A percentile compares a stretch with the other conserved stretches of the same genome.
Evolutionary conservation across 768 basidiomycete species (phyloP).

Genomic region (Podaxis sp.): DNA sequence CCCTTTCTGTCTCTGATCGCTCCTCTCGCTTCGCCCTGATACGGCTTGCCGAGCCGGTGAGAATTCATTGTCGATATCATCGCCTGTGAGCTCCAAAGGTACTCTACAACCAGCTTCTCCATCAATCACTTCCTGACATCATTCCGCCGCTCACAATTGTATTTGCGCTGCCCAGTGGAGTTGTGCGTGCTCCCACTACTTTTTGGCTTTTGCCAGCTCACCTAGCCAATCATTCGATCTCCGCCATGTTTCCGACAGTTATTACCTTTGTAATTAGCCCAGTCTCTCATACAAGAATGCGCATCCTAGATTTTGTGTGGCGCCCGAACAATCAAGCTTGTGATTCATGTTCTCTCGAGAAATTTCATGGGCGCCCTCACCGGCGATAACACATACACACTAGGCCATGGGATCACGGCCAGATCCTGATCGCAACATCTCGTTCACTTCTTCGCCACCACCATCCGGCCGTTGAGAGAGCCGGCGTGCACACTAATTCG

Average conservation of each 20-base stretch:
- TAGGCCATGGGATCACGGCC: slow-evolving; percentile 2
- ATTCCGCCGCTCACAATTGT: slow-evolving; percentile 12
- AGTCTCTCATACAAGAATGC: not conserved
- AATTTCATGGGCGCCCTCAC: slow-evolving; percentile 6
- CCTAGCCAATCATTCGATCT: not conserved
- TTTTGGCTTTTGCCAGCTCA: slow-evolving; percentile 1
- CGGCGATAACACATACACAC: slow-evolving; percentile 3
- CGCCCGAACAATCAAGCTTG: not conserved
- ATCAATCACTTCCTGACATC: slow-evolving; percentile 17
- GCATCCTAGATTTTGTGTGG: not conserved
- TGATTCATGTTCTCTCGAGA: slow-evolving; percentile 2
- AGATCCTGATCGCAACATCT: slow-evolving; percentile 6
- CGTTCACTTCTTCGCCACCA: slow-evolving; percentile 6
- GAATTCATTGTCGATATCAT: slow-evolving; percentile 13
- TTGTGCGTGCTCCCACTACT: slow-evolving; percentile 8
- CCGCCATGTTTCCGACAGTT: not conserved
- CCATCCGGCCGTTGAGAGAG: slow-evolving; percentile 7
- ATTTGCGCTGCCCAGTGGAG: slow-evolving; percentile 9
- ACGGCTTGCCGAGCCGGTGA: slow-evolving; percentile 8
- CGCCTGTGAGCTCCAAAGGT: slow-evolving; percentile 8
- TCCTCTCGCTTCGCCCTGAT: slow-evolving; percentile 7
- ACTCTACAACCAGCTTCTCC: slow-evolving; percentile 12
- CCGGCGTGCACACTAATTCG: slow-evolving; percentile 8
- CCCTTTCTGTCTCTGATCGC: slow-evolving; percentile 1
- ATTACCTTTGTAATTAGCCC: not conserved